Base-by-base conservation (phyloP, 2,329 filamentous ascomycete species). In the Paecilomyces niveus region DNA sequence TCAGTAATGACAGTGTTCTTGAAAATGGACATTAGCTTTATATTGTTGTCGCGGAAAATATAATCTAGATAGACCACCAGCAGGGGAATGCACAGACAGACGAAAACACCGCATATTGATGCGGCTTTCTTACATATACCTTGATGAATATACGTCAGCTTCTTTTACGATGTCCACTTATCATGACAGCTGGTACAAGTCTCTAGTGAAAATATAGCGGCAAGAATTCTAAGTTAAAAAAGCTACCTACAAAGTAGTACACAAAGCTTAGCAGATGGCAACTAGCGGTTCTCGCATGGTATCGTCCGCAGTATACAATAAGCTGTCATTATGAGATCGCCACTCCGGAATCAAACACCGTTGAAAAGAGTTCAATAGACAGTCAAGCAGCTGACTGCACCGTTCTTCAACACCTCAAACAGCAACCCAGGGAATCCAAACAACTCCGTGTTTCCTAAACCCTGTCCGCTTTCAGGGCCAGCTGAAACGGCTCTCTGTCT, bases 381-480 rank as follows among this genome's bases (percentile, higher is more conserved):
- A 9, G 93, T 97, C 71, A 97, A 80, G 26, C 90, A 89, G 73
- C 91, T 95, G 24, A 99, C 89, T 61, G 86, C 88, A 3, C 90
- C 92, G 70, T 96, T 97, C 84, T 90, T 92, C 73, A 97, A 76
- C 29, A 99, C 93, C 76, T 99, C 94, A 77, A 99, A 97, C 53
- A 97, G 85, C 73, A 97, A 77, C 0, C 94, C 93, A 0, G 94
- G 93, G 68, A 97, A 97, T 1, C 93, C 92, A 76, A 91, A 97
- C 29, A 99, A 76, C 61, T 92, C 93, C 15, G 92, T 96, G 58
- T 88, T 89, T 21, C 85, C 85, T 61, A 88, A 72, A 62, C 87
- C 70, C 73, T 80, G 70, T 74, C 83, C 76, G 75, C 84, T 71
- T 65, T 81, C 77, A 13, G 76, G 76, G 31, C 62, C 66, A 58